Evolutionary conservation across 2,329 filamentous ascomycete species (phyloP), one percentile per base, ranked within the genome.

Genomic region (Pyrenochaeta sp.): DNA sequence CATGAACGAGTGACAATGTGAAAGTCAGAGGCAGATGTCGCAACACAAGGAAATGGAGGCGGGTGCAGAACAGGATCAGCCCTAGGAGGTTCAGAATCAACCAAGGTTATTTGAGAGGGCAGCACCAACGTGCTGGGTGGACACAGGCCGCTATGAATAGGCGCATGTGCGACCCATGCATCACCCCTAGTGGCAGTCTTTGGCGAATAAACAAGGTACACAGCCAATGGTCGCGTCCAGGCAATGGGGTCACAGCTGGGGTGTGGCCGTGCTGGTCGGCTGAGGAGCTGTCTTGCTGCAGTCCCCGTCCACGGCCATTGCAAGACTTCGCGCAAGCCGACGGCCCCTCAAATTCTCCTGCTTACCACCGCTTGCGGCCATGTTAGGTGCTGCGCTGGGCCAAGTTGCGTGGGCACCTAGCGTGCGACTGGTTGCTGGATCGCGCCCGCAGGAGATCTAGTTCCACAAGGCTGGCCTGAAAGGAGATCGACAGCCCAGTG

Each of bases 221-320:
- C 45, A 47, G 6, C 66, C 59, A 68, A 66, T 68, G 20, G 56
- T 58, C 36, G 45, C 29, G 44, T 51, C 46, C 41, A 43, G 45
- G 27, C 20, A n/a, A 39, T 48, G 58, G 51, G 58, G 37, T 29
- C 36, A 42, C 4, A 27, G 23, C 23, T 27, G 43, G 53, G 31
- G 33, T 14, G 56, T 65, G 62, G 66, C 65, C 63, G 55, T 69
- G 64, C 58, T 61, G 55, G 55, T 57, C 55, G 54, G 57, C 57
- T 62, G 59, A 57, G 55, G 39, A 17, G 7, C 20, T 17, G n/a
- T n/a, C n/a, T n/a, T n/a, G 9, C 35, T 37, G 17, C 17, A 37
- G 18, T n/a, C 35, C 15, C 12, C 37, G 44, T 35, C 31, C 23
- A 35, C n/a, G 14, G 45, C 29, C 18, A 32, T 40, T 49, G 44